A percentile compares a stretch with the other conserved stretches of the same genome.
These are phyloP conservation scores for Medicago ruthenica DNA, from an alignment of 306 rosid species.

Conservation along the genomic window DNA sequence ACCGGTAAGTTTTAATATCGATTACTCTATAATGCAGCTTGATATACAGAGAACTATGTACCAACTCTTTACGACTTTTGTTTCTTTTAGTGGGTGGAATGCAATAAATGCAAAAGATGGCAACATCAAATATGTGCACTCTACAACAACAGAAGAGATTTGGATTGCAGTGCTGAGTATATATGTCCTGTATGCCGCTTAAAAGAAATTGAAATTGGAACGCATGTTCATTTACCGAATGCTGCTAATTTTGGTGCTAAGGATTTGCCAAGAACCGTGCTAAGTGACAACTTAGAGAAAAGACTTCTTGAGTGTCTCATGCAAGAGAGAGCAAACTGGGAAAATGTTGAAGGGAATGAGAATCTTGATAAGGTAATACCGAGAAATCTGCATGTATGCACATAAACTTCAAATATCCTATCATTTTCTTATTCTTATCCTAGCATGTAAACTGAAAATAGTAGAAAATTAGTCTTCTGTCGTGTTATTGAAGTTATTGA, in stretches of 20 bases:
- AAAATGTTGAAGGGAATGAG: conserved; percentile 18
- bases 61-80: conserved; percentile 17
- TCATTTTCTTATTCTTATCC: conserved; percentile 5
- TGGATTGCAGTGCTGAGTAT: conserved; percentile 48
- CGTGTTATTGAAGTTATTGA: background rate
- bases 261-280: too few relatives aligned
- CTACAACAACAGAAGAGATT: conserved; percentile 51
- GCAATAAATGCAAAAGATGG: conserved; percentile 68
- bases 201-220: conserved; percentile 38
- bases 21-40: conserved; percentile 24
- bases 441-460: conserved; percentile 12
- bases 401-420: background rate
- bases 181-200: conserved; percentile 59
- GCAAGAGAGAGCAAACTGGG: conserved; percentile 53
- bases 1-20: conserved; percentile 48
- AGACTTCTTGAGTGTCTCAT: too few relatives aligned
- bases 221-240: too few relatives aligned
- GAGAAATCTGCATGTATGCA: background rate
- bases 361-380: conserved; percentile 51
- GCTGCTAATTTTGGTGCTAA: too few relatives aligned
- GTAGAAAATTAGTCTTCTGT: conserved; percentile 12
- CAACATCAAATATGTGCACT: conserved; percentile 79
- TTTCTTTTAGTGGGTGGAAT: conserved; percentile 70
- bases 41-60: conserved; percentile 3
- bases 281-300: too few relatives aligned